Percentiles rank a stretch among this genome's conserved stretches.
Evolutionary conservation across 176 grass and related monocot genomes (phyloP).

Genomic region (Phyllostachys edulis): DNA sequence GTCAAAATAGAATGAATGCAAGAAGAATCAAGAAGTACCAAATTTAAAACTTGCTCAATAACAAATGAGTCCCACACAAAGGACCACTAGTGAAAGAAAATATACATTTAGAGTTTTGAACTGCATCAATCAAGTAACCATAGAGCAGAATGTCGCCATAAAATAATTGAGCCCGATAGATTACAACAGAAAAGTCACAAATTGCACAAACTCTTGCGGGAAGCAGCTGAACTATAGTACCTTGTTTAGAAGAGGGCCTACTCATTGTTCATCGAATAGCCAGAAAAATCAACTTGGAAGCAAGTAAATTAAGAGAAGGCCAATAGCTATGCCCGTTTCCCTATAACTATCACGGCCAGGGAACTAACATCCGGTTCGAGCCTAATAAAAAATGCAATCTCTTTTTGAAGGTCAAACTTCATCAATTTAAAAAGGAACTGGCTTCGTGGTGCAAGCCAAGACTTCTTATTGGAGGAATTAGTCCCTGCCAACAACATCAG

Average conservation of each 20-base stretch:
- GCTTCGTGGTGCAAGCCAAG: conserved; percentile 14
- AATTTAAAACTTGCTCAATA: conserved; percentile 10
- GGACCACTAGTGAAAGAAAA: not conserved
- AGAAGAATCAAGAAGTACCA: not conserved
- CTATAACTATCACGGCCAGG: not conserved
- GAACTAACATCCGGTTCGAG: conserved; percentile 14
- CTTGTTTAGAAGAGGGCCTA: conserved; percentile 33
- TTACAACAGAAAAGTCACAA: not conserved
- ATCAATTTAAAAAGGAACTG: conserved; percentile 10
- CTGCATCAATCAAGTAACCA: conserved; percentile 15
- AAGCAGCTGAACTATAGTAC: conserved; percentile 25
- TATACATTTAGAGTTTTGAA: not conserved
- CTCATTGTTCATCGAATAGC: conserved; percentile 8
- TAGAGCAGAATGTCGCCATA: not conserved
- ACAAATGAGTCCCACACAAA: conserved; percentile 13
- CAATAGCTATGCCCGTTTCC: not conserved
- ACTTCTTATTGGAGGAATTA: conserved; percentile 16
- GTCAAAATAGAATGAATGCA: not conserved
- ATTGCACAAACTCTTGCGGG: not conserved
- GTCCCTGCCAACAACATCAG: conserved; percentile 8
- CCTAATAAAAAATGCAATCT: conserved; percentile 22
- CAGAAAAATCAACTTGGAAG: conserved; percentile 21
- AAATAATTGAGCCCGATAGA: not conserved
- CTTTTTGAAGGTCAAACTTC: conserved; percentile 25
- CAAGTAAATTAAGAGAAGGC: not conserved